Evolutionary conservation across 495 filamentous ascomycete species (phyloP), one percentile per base, ranked within the genome.

Genomic region (Penicillium nucicola): DNA sequence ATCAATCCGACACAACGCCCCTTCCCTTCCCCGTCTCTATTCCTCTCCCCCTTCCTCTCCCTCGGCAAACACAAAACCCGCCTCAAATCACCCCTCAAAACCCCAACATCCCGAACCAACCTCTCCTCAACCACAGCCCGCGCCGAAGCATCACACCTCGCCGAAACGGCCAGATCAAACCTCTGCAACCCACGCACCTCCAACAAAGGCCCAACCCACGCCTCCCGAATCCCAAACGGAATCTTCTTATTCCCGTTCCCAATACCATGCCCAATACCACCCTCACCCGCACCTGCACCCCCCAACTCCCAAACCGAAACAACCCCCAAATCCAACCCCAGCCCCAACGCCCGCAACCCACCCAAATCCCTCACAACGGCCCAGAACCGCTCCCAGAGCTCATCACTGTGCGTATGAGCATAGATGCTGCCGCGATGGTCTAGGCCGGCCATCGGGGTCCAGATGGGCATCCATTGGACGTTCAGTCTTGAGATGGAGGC

Each of bases 141-240:
- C 1, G 66, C 63, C 6, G 39, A 48, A 18, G 45, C 32, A 60
- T 74, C 72, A 54, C 70, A 74, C 18, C 62, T 43, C 6, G 62
- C 72, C 18, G 67, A 72, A 42, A 75, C 64, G 4, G 64, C 70
- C 38, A 75, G 33, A 40, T 75, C 72, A 49, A 75, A 72, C 13
- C 4, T 31, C 6, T 38, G 33, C 41, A 75, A 38, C 11, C 70
- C 72, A 1, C 69, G 37, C 13, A 75, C 64, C 22, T 44, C 31
- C 7, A 72, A 33, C 49, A 75, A 37, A 0, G 72, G 72, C 19
- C 50, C 17, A 22, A 70, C 48, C 70, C 72, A 75, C 11, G 47
- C 54, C 45, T 70, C 64, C 6, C 28, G 31, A 15, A 70, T 46
- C 2, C 39, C 41, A 17, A 74, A 58, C 12, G 56, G 60, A 31